Conservation (phyloP, 73 alveolate genomes). For the Durusdinium trenchii region DNA sequence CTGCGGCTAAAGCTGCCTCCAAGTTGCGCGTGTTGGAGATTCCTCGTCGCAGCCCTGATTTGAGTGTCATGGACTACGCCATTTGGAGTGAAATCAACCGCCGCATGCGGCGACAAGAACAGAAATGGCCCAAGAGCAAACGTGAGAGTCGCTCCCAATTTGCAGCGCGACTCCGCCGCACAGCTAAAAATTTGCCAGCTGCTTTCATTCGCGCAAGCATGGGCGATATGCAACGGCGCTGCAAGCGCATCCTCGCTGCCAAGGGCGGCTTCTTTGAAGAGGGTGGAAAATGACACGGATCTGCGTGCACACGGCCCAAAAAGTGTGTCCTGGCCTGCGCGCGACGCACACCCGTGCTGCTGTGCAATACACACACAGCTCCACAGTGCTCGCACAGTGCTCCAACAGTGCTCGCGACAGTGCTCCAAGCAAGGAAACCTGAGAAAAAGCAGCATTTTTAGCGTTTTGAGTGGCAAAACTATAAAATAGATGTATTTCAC, state of each 20-base stretch:
- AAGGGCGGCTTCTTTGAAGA: conserved; percentile 32
- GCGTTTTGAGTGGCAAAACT: not conserved
- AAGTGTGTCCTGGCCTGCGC: not conserved
- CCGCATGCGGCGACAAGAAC: conserved; percentile 47
- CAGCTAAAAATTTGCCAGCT: not conserved
- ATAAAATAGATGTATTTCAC: not conserved
- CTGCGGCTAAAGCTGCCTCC: not conserved
- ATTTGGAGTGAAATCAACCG: conserved; percentile 54
- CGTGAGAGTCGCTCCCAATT: conserved; percentile 1
- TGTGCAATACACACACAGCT: not conserved
- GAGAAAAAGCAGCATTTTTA: not conserved
- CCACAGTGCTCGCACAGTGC: conserved; percentile 5
- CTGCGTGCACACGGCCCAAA: not conserved
- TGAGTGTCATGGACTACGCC: conserved; percentile 5
- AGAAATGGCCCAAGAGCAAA: conserved; percentile 3
- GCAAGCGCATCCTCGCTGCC: conserved; percentile 32
- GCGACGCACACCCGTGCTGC: not conserved
- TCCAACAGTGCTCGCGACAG: not conserved
- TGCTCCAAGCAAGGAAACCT: not conserved
- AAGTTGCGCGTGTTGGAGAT: not conserved
- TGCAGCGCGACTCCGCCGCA: conserved; percentile 34
- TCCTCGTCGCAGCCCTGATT: conserved; percentile 11
- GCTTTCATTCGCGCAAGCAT: not conserved
- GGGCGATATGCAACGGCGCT: conserved; percentile 39
- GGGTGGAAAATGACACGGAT: not conserved